Evolutionary conservation across 345 rosid species (phyloP), one percentile per base, ranked within the genome.

Genomic region (Lumnitzera littorea): DNA sequence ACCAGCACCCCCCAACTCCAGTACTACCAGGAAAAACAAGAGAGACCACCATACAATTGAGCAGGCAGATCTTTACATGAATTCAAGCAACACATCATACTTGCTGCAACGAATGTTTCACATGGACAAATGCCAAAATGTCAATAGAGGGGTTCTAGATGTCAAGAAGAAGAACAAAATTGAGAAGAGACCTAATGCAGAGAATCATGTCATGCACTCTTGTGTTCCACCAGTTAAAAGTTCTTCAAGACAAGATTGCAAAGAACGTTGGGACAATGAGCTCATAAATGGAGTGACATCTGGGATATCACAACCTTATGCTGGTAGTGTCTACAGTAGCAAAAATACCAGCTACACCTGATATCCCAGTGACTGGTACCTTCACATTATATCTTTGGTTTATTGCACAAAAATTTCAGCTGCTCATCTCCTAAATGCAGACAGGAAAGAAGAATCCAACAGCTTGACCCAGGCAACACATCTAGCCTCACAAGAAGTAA

Each of bases 21-120:
- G 31, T 56, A 82, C 69, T 70, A 75, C 66, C 57, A 73, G 68
- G 41, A 77, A 82, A 41, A 70, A 72, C 63, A 80, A 82, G 76
- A 76, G 86, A 82, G 75, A 74, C 53, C 51, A 51, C 63, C 73
- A 60, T 36, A 65, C 65, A 20, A 61, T 57, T 57, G 74, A 74
- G 72, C 71, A 74, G 62, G 67, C 46, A 62, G 72, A 63, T 50
- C 66, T 58, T 12, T 23, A 50, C 56, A 29, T 60, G 51, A 62
- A 67, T 67, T 55, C 71, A 62, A 59, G 48, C 23, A 66, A 43
- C 56, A 51, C 57, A 6, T 53, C 78, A 48, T 46, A 58, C 12
- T 31, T 52, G 62, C 48, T 23, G 62, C 77, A 66, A 67, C 60
- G 61, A 55, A 20, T 60, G 47, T 48, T 58, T 55, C 75, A 57